Base-by-base conservation (phyloP, 306 rosid species). In the Citrullus colocynthis region DNA sequence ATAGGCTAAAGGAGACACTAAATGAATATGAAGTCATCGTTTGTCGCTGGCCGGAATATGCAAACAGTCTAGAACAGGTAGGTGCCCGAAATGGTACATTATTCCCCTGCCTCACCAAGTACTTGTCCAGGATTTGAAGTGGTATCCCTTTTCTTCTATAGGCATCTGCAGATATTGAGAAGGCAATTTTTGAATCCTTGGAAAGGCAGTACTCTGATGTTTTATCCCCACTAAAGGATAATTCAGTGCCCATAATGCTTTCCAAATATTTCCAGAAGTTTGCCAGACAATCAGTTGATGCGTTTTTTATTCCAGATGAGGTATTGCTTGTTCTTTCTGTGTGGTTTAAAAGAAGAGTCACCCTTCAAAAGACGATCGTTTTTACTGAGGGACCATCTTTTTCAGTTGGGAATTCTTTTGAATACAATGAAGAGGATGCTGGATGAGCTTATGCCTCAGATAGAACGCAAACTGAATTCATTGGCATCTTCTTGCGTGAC, bases 31-130 rank as follows among this genome's bases (percentile, higher is more conserved):
- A 90, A 83, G 88, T 95, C 87, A 95, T 95, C 75, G 88, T 92
- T 87, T 87, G 92, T 87, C 92, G 97, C 52, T 95, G 99, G 99
- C 97, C 99, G 6, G 97, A 95, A 62, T 95, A 95, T 84, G 86
- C 91, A 32, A 60, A 89, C 70, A 85, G 82, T 82, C 84, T 95
- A n/a, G 99, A 95, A 81, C 88, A 88, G 80, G 99, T 95, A 90
- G 36, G 98, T 79, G 99, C 76, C 48, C 24, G 20, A 59, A 78
- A 78, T 42, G 10, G 37, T 9, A 44, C 39, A 12, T 70, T 45
- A 42, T 44, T 44, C 36, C 37, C 9, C 36, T 70, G 74, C 37
- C 55, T 70, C 15, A 13, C 57, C 5, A 7, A 70, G 36, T 21
- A 70, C 75, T 70, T 17, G 30, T 45, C 57, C 56, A 21, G 57